A percentile compares a stretch with the other conserved stretches of the same genome.
These are phyloP conservation scores for Colletotrichum somersetense DNA, from an alignment of 2,329 filamentous ascomycete genomes.

Conservation along the genomic window DNA sequence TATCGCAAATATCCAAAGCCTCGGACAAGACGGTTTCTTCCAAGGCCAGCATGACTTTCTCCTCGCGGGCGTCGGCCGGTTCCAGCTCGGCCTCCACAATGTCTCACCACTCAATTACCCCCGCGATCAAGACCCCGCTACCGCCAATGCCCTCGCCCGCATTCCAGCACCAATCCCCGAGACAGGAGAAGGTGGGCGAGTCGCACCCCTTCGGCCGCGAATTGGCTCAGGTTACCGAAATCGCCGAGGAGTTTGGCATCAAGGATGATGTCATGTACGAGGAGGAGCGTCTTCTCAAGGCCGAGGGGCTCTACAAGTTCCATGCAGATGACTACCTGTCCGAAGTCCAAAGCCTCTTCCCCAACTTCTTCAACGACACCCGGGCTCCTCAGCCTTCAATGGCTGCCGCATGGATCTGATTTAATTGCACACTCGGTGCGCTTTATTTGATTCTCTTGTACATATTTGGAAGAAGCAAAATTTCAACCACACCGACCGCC, in stretches of 20 bases:
- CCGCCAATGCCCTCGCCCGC: slow-evolving; percentile 50
- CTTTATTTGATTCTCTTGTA: slow-evolving; percentile 31
- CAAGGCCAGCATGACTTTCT: slow-evolving; percentile 67
- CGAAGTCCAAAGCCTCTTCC: slow-evolving; percentile 80
- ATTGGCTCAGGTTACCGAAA: slow-evolving; percentile 90
- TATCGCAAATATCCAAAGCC: slow-evolving; percentile 69
- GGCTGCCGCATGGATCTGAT: slow-evolving; percentile 64
- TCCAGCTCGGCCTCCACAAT: slow-evolving; percentile 65
- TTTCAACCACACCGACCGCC: slow-evolving; percentile 19
- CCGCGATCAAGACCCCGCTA: slow-evolving; percentile 47
- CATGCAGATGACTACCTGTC: slow-evolving; percentile 85
- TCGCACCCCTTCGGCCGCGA: slow-evolving; percentile 88
- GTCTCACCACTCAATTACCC: slow-evolving; percentile 54
- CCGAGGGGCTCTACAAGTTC: slow-evolving; percentile 79
- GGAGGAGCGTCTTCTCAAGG: slow-evolving; percentile 77
- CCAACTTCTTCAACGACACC: slow-evolving; percentile 67
- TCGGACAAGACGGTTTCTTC: slow-evolving; percentile 66
- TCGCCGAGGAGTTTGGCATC: slow-evolving; percentile 87
- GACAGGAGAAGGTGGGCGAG: slow-evolving; percentile 53
- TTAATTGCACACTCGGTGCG: neutral
- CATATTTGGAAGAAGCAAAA: slow-evolving; percentile 37
- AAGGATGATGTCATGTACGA: slow-evolving; percentile 75
- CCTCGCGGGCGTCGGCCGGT: slow-evolving; percentile 68
- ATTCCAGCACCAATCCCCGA: slow-evolving; percentile 51
- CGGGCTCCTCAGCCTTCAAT: slow-evolving; percentile 44